A percentile compares a stretch with the other conserved stretches of the same genome.
Evolutionary conservation across 2,329 filamentous ascomycete species (phyloP).

Genomic region (Fusarium heterosporum): DNA sequence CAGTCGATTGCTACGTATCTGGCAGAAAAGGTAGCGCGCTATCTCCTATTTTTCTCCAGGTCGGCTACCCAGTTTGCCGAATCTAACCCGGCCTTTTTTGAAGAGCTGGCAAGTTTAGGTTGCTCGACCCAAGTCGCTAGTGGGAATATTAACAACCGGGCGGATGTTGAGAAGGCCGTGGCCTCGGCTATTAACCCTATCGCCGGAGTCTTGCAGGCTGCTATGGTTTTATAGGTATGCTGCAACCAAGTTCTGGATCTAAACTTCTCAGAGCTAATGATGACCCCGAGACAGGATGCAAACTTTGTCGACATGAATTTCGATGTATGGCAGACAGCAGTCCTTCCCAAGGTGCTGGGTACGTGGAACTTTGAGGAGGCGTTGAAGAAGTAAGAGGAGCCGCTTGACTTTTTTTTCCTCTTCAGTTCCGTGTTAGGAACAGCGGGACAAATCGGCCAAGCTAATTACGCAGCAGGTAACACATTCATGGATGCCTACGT

Average conservation of each 20-base stretch:
- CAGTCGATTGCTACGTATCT: slow-evolving; percentile 14
- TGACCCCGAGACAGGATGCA: slow-evolving; percentile 5
- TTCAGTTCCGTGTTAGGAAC: slow-evolving; percentile 52
- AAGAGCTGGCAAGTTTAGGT: slow-evolving; percentile 4
- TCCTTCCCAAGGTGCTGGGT: slow-evolving; percentile 10
- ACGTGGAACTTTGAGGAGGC: slow-evolving; percentile 43
- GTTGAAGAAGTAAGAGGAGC: slow-evolving; percentile 3
- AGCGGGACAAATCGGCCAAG: slow-evolving; percentile 53
- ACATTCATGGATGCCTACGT: slow-evolving; percentile 56
- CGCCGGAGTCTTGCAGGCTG: slow-evolving; percentile 7
- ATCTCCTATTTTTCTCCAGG: slow-evolving; percentile 26
- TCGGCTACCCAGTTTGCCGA: slow-evolving; percentile 4
- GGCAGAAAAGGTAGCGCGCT: slow-evolving; percentile 11
- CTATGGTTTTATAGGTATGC: slow-evolving; percentile 12
- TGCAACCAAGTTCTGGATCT: neutral
- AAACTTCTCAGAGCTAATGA: neutral
- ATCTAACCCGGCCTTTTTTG: slow-evolving; percentile 9
- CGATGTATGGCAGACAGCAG: slow-evolving; percentile 13
- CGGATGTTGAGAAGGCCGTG: slow-evolving; percentile 44
- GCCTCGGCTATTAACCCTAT: neutral
- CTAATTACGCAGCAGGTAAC: slow-evolving; percentile 58
- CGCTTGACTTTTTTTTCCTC: slow-evolving; percentile 55
- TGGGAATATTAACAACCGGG: slow-evolving; percentile 49
- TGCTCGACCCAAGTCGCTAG: slow-evolving; percentile 31
- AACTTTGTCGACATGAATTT: slow-evolving; percentile 18